phyloP scores from a whole-genome alignment of 2,329 filamentous ascomycete genomes.

The Penicillium decumbens region DNA sequence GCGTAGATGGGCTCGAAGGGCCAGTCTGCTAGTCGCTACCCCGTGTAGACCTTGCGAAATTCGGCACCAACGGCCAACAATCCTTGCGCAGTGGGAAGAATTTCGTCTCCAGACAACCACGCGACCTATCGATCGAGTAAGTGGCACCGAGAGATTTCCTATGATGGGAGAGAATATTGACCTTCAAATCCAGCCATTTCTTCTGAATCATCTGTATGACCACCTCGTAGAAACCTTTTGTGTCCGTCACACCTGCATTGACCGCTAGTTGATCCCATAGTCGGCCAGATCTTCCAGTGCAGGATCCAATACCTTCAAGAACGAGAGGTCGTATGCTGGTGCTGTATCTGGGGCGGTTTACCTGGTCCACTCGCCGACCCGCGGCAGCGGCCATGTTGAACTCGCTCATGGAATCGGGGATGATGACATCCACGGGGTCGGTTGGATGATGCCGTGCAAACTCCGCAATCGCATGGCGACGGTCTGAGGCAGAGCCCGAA shows the following conservation, averaged over 20 bases:
- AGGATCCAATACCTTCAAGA: constrained; percentile 47
- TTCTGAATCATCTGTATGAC: constrained; percentile 36
- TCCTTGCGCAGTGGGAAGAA: constrained; percentile 33
- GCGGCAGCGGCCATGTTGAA: constrained; percentile 50
- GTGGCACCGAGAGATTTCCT: neutral
- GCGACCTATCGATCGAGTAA: constrained; percentile 31
- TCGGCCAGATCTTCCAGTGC: constrained; percentile 39
- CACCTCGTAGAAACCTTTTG: constrained; percentile 38
- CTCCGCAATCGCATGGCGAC: constrained; percentile 43
- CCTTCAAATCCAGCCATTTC: constrained; percentile 42
- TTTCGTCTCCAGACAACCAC: constrained; percentile 48
- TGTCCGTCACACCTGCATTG: constrained; percentile 45
- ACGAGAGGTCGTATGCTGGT: constrained; percentile 49
- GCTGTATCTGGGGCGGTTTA: constrained; percentile 8
- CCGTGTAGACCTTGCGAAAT: constrained; percentile 42
- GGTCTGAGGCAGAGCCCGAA: constrained; percentile 45
- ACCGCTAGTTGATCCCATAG: constrained; percentile 42
- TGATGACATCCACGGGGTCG: constrained; percentile 47
- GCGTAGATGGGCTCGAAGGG: constrained; percentile 32
- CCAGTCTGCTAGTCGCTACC: constrained; percentile 31
- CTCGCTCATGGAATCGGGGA: constrained; percentile 48
- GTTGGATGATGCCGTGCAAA: constrained; percentile 36
- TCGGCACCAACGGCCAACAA: constrained; percentile 29
- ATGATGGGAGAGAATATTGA: neutral
- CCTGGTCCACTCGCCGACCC: constrained; percentile 38